phyloP scores from a whole-genome alignment of 73 alveolate species.

The Stentor roeselii region DNA sequence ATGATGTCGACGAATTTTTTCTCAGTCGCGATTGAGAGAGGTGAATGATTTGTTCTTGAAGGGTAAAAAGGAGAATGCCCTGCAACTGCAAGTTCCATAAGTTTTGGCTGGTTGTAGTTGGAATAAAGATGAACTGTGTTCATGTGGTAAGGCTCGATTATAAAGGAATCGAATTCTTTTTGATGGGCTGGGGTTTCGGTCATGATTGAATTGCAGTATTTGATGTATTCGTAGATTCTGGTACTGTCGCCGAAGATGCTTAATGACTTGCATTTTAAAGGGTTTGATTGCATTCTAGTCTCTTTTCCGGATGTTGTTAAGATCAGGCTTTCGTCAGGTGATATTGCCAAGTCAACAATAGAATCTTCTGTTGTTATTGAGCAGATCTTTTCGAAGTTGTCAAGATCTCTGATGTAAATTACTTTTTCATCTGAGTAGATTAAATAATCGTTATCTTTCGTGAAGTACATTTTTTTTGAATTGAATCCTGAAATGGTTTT shows the following conservation, averaged over 20 bases:
- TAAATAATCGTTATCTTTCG: neutral
- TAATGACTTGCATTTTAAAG: neutral
- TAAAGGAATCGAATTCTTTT: neutral
- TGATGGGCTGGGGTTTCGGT: neutral
- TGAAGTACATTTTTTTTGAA: neutral
- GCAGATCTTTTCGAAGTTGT: neutral
- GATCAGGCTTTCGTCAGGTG: neutral
- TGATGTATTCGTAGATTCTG: neutral
- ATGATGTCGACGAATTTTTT: constrained; percentile 8
- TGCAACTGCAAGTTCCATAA: neutral
- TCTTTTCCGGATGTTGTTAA: neutral
- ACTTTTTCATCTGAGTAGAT: neutral
- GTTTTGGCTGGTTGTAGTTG: neutral
- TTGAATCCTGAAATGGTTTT: neutral
- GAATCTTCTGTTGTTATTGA: neutral
- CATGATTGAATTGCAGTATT: constrained; percentile 3
- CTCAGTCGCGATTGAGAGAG: neutral
- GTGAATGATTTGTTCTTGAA: neutral
- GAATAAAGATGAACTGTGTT: constrained; percentile 3
- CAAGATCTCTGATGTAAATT: neutral
- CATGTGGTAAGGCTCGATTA: neutral
- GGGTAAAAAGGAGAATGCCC: neutral
- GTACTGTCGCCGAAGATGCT: neutral
- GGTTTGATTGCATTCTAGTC: neutral
- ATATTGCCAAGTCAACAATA: neutral